These are phyloP conservation scores for Rhodomyrtus tomentosa DNA, from an alignment of 345 rosid genomes.

Conservation along the genomic window DNA sequence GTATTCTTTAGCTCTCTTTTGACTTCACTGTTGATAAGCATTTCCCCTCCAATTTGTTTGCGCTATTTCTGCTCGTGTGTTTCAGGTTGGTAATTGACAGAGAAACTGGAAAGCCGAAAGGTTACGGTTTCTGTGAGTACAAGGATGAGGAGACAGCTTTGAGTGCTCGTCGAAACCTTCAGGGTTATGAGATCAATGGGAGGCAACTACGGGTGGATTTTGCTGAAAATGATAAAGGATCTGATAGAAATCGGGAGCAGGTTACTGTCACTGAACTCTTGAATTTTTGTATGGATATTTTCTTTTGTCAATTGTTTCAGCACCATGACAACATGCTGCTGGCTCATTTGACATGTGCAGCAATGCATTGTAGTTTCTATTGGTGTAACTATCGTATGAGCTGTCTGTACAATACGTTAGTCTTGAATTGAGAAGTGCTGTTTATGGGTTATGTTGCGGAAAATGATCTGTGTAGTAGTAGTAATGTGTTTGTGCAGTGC, in stretches of 20 bases:
- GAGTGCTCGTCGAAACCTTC: constrained; percentile 98
- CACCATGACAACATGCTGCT: not conserved
- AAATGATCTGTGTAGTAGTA: not conserved
- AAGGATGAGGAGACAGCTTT: constrained; percentile 97
- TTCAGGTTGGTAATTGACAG: constrained; percentile 89
- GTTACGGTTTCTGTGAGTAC: constrained; percentile 97
- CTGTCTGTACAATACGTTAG: not conserved
- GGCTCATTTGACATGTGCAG: not conserved
- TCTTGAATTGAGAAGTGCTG: not conserved
- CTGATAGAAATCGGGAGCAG: constrained; percentile 73
- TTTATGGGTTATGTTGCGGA: not conserved
- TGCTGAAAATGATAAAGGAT: constrained; percentile 95
- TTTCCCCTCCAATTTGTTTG: not conserved
- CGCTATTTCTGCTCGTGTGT: not conserved
- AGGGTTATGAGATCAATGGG: constrained; percentile 89
- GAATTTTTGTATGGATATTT: not conserved
- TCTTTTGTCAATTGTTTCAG: not conserved
- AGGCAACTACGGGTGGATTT: constrained; percentile 96
- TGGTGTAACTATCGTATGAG: not conserved
- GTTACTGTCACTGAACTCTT: constrained; percentile 10
- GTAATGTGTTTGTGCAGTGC: not conserved
- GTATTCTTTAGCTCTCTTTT: not conserved
- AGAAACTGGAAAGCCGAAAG: constrained; percentile 98
- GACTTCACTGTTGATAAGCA: not conserved
- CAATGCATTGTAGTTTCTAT: not conserved